Evolutionary conservation across 2,329 filamentous ascomycete species (phyloP).

Genomic region (Alternaria triticimaculans): DNA sequence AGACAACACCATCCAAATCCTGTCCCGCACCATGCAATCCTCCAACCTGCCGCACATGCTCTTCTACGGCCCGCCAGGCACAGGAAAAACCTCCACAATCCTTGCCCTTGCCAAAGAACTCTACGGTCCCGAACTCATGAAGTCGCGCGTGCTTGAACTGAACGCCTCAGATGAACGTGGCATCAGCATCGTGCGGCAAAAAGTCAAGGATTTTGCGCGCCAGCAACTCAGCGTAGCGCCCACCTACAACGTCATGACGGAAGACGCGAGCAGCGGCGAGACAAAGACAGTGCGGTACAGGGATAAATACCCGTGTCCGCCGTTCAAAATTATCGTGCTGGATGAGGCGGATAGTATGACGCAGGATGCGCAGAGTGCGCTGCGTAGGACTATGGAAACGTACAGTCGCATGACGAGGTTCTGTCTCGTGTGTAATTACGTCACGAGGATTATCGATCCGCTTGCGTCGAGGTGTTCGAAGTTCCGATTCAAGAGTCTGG

Average conservation of each 20-base stretch:
- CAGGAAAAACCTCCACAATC: conserved; percentile 97
- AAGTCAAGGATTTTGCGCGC: conserved; percentile 97
- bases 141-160: conserved; percentile 93
- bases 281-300: conserved; percentile 54
- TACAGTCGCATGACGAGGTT: conserved; percentile 97
- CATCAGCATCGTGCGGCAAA: conserved; percentile 94
- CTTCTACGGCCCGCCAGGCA: conserved; percentile 97
- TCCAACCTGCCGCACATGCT: conserved; percentile 99
- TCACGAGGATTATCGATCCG: conserved; percentile 96
- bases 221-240: conserved; percentile 90
- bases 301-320: conserved; percentile 84
- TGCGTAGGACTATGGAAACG: conserved; percentile 96
- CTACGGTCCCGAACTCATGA: conserved; percentile 93
- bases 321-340: conserved; percentile 98
- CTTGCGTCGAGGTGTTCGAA: conserved; percentile 93
- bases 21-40: conserved; percentile 91
- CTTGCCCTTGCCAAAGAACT: conserved; percentile 97
- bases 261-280: conserved; percentile 40
- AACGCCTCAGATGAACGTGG: conserved; percentile 99
- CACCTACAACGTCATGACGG: conserved; percentile 65
- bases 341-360: conserved; percentile 99
- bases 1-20: conserved; percentile 93
- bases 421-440: conserved; percentile 98
- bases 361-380: conserved; percentile 91
- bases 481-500: conserved; percentile 96